Evolutionary conservation across 2,329 filamentous ascomycete species (phyloP).

Genomic region (Emmonsiellopsis sp.): DNA sequence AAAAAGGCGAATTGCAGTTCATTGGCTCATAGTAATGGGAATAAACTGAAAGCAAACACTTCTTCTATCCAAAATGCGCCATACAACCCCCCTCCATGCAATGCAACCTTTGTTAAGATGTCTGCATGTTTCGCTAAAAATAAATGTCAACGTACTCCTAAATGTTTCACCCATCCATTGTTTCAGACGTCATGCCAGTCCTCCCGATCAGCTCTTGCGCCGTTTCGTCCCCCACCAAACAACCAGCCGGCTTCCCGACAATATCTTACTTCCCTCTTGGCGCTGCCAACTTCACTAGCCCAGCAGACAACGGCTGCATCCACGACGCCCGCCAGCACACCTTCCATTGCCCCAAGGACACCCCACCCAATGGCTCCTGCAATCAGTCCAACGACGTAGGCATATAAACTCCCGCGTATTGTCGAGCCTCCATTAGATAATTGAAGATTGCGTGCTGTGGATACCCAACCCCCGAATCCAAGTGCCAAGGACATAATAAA

Average conservation of each 20-base stretch:
- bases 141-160: too few relatives aligned
- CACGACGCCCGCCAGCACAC: slow-evolving; percentile 74
- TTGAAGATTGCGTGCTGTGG: slow-evolving; percentile 69
- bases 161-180: too few relatives aligned
- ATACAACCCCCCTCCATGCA: too few relatives aligned
- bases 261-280: slow-evolving; percentile 56
- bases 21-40: too few relatives aligned
- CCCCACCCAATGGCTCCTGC: slow-evolving; percentile 94
- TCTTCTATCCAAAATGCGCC: too few relatives aligned
- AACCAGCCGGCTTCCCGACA: slow-evolving; percentile 85
- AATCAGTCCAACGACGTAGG: slow-evolving; percentile 85
- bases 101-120: too few relatives aligned
- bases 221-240: slow-evolving; percentile 54
- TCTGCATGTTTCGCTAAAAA: too few relatives aligned
- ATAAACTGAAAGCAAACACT: too few relatives aligned
- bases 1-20: too few relatives aligned
- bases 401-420: slow-evolving; percentile 74
- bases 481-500: slow-evolving; percentile 85
- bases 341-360: slow-evolving; percentile 82
- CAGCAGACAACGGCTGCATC: slow-evolving; percentile 90
- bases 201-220: not conserved
- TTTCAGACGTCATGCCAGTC: slow-evolving; percentile 2
- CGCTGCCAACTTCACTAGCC: slow-evolving; percentile 72
- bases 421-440: slow-evolving; percentile 41
- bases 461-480: slow-evolving; percentile 94